These are phyloP conservation scores for Marchantia polymorpha DNA, from an alignment of 225 moss, liverwort and hornwort species.

Conservation along the genomic window DNA sequence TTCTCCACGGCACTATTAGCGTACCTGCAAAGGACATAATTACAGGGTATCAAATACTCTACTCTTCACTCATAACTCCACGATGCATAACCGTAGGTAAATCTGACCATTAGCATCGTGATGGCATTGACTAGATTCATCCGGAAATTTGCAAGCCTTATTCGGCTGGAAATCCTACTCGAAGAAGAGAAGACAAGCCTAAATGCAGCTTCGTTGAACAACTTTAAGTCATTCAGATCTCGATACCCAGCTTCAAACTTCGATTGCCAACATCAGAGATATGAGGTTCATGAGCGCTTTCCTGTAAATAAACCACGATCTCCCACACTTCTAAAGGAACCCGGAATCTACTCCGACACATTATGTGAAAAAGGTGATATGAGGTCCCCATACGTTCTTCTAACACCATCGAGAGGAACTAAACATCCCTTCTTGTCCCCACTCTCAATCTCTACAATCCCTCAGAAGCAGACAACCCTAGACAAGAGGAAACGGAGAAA, in stretches of 20 bases:
- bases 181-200: not conserved
- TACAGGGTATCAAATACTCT: not conserved
- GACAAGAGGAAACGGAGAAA: not conserved
- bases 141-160: not conserved
- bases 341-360: not conserved
- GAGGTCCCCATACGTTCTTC: not conserved
- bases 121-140: not conserved
- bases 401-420: not conserved
- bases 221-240: too few relatives aligned
- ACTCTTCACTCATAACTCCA: not conserved
- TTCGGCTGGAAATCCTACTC: not conserved
- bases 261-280: too few relatives aligned
- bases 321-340: too few relatives aligned
- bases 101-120: too few relatives aligned
- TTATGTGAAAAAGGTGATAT: not conserved
- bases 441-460: not conserved
- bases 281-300: not conserved
- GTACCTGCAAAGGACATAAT: slow-evolving; percentile 22
- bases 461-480: not conserved
- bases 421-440: not conserved
- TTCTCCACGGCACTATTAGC: slow-evolving; percentile 37
- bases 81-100: not conserved
- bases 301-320: not conserved
- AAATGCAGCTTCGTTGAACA: not conserved
- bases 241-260: too few relatives aligned